These are phyloP conservation scores for Aegilops tauschii DNA, from an alignment of 176 grass and related monocot species.

Conservation along the genomic window DNA sequence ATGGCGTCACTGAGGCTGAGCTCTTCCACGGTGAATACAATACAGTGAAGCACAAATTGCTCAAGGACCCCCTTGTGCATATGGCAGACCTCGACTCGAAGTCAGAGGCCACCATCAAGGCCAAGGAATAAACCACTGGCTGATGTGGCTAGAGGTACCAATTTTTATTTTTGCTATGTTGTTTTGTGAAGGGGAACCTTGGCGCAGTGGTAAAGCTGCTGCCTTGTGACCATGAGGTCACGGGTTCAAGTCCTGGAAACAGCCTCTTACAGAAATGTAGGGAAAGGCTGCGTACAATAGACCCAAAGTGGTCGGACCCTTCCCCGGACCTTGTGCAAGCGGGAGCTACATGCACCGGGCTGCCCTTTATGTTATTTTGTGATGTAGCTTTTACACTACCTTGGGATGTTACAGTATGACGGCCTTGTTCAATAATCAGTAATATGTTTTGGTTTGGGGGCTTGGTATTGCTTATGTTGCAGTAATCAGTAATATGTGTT, in stretches of 20 bases:
- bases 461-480: too few relatives aligned
- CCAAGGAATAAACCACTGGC: not conserved
- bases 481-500: not conserved
- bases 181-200: not conserved
- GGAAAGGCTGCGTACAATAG: too few relatives aligned
- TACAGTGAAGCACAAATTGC: constrained; percentile 33
- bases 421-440: not conserved
- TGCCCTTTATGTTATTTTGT: not conserved
- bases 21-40: constrained; percentile 68
- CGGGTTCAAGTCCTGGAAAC: too few relatives aligned
- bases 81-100: constrained; percentile 37
- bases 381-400: not conserved
- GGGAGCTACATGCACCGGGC: too few relatives aligned
- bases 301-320: too few relatives aligned
- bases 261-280: too few relatives aligned
- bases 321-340: too few relatives aligned
- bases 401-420: not conserved
- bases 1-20: constrained; percentile 41
- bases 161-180: not conserved
- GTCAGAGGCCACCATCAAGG: constrained; percentile 14
- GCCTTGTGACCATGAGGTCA: too few relatives aligned
- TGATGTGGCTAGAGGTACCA: not conserved
- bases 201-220: too few relatives aligned
- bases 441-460: not conserved
- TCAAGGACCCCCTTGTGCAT: constrained; percentile 31